phyloP scores from a whole-genome alignment of 163 green algal genomes.

The Prototheca wickerhamii region DNA sequence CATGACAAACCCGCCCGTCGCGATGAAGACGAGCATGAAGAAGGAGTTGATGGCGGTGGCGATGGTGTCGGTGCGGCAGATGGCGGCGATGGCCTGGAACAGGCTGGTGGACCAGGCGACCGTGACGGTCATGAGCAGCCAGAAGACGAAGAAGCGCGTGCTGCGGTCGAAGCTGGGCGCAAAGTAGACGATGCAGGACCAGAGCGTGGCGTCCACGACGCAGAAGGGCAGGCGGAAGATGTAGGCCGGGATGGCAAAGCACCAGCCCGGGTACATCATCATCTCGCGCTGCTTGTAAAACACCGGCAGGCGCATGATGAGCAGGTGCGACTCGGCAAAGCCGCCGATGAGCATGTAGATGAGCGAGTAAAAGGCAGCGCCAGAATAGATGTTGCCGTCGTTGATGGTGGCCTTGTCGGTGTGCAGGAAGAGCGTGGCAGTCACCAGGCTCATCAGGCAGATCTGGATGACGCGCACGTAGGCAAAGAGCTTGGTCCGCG shows the following conservation, averaged over 20 bases:
- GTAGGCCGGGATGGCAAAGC: slow-evolving; percentile 42
- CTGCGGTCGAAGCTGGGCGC: slow-evolving; percentile 23
- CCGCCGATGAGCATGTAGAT: slow-evolving; percentile 45
- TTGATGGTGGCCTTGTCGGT: slow-evolving; percentile 18
- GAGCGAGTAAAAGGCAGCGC: slow-evolving; percentile 46
- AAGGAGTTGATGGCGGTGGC: slow-evolving; percentile 24
- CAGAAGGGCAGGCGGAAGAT: slow-evolving; percentile 54
- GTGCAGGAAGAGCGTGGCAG: slow-evolving; percentile 47
- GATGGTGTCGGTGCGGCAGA: slow-evolving; percentile 31
- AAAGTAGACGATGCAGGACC: slow-evolving; percentile 47
- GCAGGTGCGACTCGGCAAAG: slow-evolving; percentile 23
- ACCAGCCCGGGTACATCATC: slow-evolving; percentile 31
- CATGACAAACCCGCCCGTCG: slow-evolving; percentile 54
- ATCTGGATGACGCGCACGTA: slow-evolving; percentile 38
- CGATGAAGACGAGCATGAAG: slow-evolving; percentile 46
- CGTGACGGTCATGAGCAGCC: slow-evolving; percentile 36
- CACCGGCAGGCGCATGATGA: slow-evolving; percentile 36
- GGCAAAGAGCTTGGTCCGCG: slow-evolving; percentile 26
- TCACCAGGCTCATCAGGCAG: slow-evolving; percentile 38
- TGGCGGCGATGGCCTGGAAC: slow-evolving; percentile 37
- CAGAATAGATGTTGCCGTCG: slow-evolving; percentile 26
- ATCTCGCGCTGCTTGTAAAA: slow-evolving; percentile 63
- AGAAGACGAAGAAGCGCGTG: slow-evolving; percentile 43
- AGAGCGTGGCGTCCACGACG: slow-evolving; percentile 44
- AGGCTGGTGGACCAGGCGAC: slow-evolving; percentile 31